A percentile compares a stretch with the other conserved stretches of the same genome.
Evolutionary conservation across 148 eudicot species (phyloP).

Genomic region (Camellia sinensis): DNA sequence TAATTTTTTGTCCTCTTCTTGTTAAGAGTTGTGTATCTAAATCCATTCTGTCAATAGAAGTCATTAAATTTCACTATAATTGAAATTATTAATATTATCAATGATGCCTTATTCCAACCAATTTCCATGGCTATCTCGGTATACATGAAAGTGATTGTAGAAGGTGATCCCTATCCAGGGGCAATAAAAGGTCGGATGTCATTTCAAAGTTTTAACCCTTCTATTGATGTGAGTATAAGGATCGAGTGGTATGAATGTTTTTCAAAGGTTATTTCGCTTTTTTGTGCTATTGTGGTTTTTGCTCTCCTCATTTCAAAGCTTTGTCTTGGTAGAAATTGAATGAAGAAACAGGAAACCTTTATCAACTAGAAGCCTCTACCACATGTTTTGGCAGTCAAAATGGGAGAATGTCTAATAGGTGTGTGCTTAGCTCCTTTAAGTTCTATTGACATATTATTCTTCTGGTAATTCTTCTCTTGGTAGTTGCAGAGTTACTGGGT

Average conservation of each 20-base stretch:
- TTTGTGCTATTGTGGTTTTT: constrained; percentile 14
- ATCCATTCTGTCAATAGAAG: no score
- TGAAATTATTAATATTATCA: no score
- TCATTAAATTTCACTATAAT: no score
- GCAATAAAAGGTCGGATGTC: constrained; percentile 76
- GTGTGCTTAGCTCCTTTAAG: constrained; percentile 4
- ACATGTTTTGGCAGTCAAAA: constrained; percentile 10
- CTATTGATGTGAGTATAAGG: constrained; percentile 67
- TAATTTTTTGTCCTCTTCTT: no score
- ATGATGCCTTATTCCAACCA: no score
- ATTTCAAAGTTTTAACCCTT: constrained; percentile 70
- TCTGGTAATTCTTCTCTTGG: neutral
- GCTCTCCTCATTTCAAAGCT: constrained; percentile 29
- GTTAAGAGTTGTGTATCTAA: no score
- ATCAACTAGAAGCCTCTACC: constrained; percentile 11
- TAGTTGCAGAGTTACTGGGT: neutral
- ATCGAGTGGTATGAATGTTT: constrained; percentile 16
- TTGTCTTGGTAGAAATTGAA: constrained; percentile 26
- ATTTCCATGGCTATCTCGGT: neutral
- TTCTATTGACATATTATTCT: neutral
- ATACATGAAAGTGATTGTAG: constrained; percentile 73
- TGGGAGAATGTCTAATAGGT: constrained; percentile 12
- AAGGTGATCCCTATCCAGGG: constrained; percentile 91
- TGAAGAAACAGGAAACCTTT: constrained; percentile 1
- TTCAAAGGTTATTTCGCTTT: neutral